These are phyloP conservation scores for Fusarium graminum DNA, from an alignment of 2,329 filamentous ascomycete genomes.

Conservation along the genomic window DNA sequence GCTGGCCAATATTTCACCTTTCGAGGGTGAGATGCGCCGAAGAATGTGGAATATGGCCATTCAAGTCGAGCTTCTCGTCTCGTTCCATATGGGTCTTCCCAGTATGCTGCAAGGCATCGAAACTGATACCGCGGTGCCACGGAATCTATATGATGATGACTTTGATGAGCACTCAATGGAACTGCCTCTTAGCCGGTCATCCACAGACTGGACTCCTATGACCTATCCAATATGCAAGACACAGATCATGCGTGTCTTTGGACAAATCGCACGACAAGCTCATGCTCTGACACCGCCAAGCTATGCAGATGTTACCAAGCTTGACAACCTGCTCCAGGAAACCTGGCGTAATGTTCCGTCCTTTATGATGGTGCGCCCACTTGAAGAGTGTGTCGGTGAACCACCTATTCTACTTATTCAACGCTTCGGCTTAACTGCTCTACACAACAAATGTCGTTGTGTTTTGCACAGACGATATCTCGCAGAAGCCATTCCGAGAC, in stretches of 20 bases:
- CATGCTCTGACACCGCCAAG: slow-evolving; percentile 62
- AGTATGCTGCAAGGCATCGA: slow-evolving; percentile 74
- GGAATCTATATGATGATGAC: slow-evolving; percentile 75
- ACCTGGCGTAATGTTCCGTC: slow-evolving; percentile 61
- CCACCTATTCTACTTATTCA: slow-evolving; percentile 63
- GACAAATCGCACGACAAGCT: slow-evolving; percentile 63
- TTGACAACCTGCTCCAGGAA: slow-evolving; percentile 62
- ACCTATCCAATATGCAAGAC: slow-evolving; percentile 68
- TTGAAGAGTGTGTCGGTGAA: slow-evolving; percentile 65
- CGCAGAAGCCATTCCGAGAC: slow-evolving; percentile 56
- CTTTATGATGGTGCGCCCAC: slow-evolving; percentile 62
- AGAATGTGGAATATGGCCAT: slow-evolving; percentile 66
- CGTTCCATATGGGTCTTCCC: slow-evolving; percentile 76
- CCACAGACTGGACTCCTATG: slow-evolving; percentile 70
- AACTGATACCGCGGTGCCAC: slow-evolving; percentile 71
- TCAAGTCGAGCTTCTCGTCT: slow-evolving; percentile 73
- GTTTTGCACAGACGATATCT: slow-evolving; percentile 69
- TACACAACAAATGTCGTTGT: slow-evolving; percentile 68
- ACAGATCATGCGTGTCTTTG: slow-evolving; percentile 62
- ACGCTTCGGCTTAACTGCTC: slow-evolving; percentile 64
- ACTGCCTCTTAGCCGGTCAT: slow-evolving; percentile 68
- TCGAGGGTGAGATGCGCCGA: slow-evolving; percentile 67
- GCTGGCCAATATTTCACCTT: slow-evolving; percentile 63
- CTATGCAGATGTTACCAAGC: slow-evolving; percentile 63
- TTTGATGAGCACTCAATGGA: slow-evolving; percentile 67